Conservation (phyloP, 169 alveolate species). For the Plasmodium gallinaceum region DNA sequence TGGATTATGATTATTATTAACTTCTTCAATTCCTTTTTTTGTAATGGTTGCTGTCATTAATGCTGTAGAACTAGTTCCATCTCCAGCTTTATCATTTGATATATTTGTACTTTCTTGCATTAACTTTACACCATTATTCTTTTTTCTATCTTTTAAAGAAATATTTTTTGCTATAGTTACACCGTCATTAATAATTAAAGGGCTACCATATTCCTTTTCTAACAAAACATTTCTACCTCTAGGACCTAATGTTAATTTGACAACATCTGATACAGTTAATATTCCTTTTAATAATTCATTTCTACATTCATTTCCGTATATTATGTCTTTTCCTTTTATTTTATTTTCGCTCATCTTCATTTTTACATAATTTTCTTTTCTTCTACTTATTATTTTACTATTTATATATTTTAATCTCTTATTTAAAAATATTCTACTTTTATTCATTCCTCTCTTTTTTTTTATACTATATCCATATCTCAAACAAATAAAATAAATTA, state of each 20-base stretch:
- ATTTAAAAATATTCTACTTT: constrained; percentile 15
- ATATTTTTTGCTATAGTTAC: constrained; percentile 93
- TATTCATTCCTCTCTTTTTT: constrained; percentile 2
- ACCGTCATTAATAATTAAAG: constrained; percentile 92
- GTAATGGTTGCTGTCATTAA: constrained; percentile 91
- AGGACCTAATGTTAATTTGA: constrained; percentile 92
- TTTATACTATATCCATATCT: constrained; percentile 13
- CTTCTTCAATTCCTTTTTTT: constrained; percentile 90
- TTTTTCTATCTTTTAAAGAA: constrained; percentile 87
- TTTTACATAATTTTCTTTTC: constrained; percentile 68
- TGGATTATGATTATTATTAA: constrained; percentile 91
- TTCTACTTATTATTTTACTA: constrained; percentile 60
- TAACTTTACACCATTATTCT: constrained; percentile 91
- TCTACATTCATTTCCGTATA: constrained; percentile 88
- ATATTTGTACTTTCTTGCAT: constrained; percentile 92
- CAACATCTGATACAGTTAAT: constrained; percentile 89
- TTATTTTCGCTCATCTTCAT: constrained; percentile 64
- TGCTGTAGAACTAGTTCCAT: constrained; percentile 94
- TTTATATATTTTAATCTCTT: constrained; percentile 47
- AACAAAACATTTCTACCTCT: constrained; percentile 91
- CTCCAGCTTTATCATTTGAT: constrained; percentile 93
- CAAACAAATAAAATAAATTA: constrained; percentile 10
- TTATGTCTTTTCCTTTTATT: constrained; percentile 82
- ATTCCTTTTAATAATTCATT: constrained; percentile 88
- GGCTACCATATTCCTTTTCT: constrained; percentile 92